Evolutionary conservation across 192 early-diverging fungal species (phyloP).

Genomic region (Dispira simplex): DNA sequence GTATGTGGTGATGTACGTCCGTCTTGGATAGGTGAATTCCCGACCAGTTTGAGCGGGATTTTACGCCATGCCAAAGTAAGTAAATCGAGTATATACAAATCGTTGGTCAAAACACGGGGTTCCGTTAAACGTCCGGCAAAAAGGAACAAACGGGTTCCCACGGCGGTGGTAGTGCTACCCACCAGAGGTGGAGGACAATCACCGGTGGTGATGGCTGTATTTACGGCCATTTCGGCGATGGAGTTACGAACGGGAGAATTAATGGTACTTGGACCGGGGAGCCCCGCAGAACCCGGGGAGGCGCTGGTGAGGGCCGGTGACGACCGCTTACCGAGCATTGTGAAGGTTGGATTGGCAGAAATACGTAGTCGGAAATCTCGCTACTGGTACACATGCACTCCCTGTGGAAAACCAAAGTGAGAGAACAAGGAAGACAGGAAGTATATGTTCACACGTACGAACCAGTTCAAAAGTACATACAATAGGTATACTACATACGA

Average conservation of each 20-base stretch:
- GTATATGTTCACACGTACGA: too few relatives aligned
- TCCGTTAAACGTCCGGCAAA: slow-evolving; percentile 56
- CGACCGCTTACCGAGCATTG: too few relatives aligned
- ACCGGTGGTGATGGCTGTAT: slow-evolving; percentile 22
- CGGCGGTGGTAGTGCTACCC: slow-evolving; percentile 44
- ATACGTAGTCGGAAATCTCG: too few relatives aligned
- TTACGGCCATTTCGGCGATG: slow-evolving; percentile 8
- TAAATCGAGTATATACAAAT: slow-evolving; percentile 49
- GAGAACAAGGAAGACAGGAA: too few relatives aligned
- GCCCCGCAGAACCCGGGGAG: too few relatives aligned
- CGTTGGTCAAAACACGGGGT: slow-evolving; percentile 51
- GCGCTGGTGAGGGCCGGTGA: too few relatives aligned
- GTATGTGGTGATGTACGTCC: slow-evolving; percentile 10
- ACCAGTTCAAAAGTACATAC: too few relatives aligned
- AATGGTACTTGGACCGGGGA: too few relatives aligned
- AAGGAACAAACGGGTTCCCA: slow-evolving; percentile 39
- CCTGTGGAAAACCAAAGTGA: too few relatives aligned
- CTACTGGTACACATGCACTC: too few relatives aligned
- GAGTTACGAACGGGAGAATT: slow-evolving; percentile 3
- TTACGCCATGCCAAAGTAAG: slow-evolving; percentile 43
- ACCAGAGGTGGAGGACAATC: slow-evolving; percentile 59
- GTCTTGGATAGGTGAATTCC: not conserved
- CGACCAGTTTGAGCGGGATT: slow-evolving; percentile 17
- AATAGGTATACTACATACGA: too few relatives aligned
- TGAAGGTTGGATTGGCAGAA: too few relatives aligned